Conservation (phyloP, 2,329 filamentous ascomycete species). For the Arthroderma sp. region DNA sequence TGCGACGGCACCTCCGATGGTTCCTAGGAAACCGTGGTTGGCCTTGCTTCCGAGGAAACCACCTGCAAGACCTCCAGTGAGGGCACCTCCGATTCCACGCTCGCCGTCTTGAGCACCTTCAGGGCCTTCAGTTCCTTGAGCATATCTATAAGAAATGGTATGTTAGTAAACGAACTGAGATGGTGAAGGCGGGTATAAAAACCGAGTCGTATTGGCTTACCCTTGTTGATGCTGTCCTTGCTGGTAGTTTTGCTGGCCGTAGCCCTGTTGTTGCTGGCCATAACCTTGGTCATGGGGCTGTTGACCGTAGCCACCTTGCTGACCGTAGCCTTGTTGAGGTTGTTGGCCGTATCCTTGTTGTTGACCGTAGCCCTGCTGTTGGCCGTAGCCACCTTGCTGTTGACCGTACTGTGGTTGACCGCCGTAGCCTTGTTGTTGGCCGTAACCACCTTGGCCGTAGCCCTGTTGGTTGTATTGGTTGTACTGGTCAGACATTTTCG, state of each 20-base stretch:
- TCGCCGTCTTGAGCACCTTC: conserved; percentile 31
- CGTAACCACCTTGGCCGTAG: conserved; percentile 17
- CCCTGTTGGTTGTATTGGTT: conserved; percentile 17
- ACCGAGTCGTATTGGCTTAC: conserved; percentile 2
- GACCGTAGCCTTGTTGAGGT: conserved; percentile 12
- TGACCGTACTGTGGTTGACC: conserved; percentile 12
- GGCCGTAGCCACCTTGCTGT: conserved; percentile 17
- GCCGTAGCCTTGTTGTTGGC: conserved; percentile 12
- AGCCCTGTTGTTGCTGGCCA: conserved; percentile 5
- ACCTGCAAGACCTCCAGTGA: conserved; percentile 35
- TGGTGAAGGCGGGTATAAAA: conserved; percentile 5
- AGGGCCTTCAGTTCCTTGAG: conserved; percentile 18
- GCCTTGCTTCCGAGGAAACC: conserved; percentile 35
- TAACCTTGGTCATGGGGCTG: conserved; percentile 11
- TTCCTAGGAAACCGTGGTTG: conserved; percentile 36
- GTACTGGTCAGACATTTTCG: conserved; percentile 11
- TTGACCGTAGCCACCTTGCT: conserved; percentile 8
- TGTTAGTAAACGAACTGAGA: background rate
- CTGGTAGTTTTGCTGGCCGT: conserved; percentile 3
- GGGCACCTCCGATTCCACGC: conserved; percentile 34
- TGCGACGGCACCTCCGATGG: conserved; percentile 35
- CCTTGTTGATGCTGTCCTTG: conserved; percentile 12
- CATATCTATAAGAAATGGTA: background rate
- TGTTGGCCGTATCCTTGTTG: conserved; percentile 10
- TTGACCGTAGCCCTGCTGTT: conserved; percentile 19